A percentile compares a stretch with the other conserved stretches of the same genome.
These are phyloP conservation scores for Pichia sorboxylosa DNA, from an alignment of 1,139 yeast genomes.

Conservation along the genomic window DNA sequence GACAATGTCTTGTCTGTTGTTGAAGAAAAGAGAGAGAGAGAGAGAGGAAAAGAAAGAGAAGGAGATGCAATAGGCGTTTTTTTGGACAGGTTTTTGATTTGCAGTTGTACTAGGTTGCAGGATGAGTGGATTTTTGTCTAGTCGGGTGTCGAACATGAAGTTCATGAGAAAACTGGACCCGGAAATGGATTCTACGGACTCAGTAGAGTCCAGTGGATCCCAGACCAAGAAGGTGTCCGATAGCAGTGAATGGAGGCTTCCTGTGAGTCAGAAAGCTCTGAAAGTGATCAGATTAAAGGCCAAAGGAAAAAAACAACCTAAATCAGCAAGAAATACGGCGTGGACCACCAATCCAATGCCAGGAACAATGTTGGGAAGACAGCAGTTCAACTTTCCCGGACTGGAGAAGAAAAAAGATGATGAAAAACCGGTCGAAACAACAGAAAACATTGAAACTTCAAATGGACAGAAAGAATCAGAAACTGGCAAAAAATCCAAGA, in stretches of 20 bases:
- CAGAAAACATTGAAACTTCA: not conserved
- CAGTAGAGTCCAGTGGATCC: constrained; percentile 29
- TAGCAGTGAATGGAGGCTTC: constrained; percentile 51
- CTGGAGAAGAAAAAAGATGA: not conserved
- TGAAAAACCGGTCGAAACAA: not conserved
- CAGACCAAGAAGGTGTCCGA: constrained; percentile 35
- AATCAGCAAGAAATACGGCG: no score
- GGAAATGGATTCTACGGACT: constrained; percentile 5
- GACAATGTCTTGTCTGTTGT: not conserved
- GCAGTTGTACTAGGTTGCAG: no score
- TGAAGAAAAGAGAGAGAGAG: not conserved
- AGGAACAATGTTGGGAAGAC: constrained; percentile 26
- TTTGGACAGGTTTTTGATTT: no score
- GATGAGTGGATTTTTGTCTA: constrained; percentile 26
- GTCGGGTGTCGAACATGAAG: constrained; percentile 64
- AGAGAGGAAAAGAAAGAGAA: no score
- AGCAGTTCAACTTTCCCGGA: constrained; percentile 10
- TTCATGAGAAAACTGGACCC: constrained; percentile 29
- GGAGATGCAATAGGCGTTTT: no score
- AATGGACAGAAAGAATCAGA: constrained; percentile 7
- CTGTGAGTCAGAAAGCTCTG: constrained; percentile 23
- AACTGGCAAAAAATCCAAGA: constrained; percentile 6
- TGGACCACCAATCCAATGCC: no score
- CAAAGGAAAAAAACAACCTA: no score
- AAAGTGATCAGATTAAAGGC: constrained; percentile 18